Percentiles rank a stretch among this genome's conserved stretches.
phyloP scores from a whole-genome alignment of 106 monocot species.

The Ottelia alismoides region DNA sequence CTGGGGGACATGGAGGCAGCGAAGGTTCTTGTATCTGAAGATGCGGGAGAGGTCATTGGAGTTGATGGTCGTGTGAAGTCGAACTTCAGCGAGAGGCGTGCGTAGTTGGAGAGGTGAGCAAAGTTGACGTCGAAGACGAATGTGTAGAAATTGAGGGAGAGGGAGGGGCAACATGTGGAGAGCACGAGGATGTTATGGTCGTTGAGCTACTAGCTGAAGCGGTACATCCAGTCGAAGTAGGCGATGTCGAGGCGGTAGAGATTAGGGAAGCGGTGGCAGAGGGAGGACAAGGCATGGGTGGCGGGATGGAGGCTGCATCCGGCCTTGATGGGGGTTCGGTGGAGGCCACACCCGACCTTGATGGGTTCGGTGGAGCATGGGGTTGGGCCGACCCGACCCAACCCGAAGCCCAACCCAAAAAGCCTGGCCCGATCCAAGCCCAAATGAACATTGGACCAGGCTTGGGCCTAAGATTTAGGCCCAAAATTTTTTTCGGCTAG shows the following conservation, averaged over 20 bases:
- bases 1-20: slow-evolving; percentile 34
- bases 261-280: slow-evolving; percentile 53
- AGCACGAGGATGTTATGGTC: slow-evolving; percentile 45
- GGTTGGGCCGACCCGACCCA: too few relatives aligned
- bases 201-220: slow-evolving; percentile 45
- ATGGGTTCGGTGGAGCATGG: too few relatives aligned
- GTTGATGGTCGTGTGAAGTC: slow-evolving; percentile 47
- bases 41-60: slow-evolving; percentile 50
- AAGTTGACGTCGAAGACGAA: slow-evolving; percentile 48
- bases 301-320: too few relatives aligned
- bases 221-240: slow-evolving; percentile 56
- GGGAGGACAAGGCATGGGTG: too few relatives aligned
- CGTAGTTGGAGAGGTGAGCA: slow-evolving; percentile 31
- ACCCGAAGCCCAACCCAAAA: too few relatives aligned
- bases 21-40: slow-evolving; percentile 53
- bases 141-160: slow-evolving; percentile 51
- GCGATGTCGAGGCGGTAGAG: slow-evolving; percentile 37
- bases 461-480: too few relatives aligned
- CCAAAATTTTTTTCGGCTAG: too few relatives aligned
- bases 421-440: too few relatives aligned
- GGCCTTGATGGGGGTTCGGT: too few relatives aligned
- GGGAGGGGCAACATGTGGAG: slow-evolving; percentile 35
- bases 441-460: too few relatives aligned
- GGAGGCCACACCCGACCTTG: too few relatives aligned
- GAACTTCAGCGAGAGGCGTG: slow-evolving; percentile 38